These are phyloP conservation scores for Lepidium sativum DNA, from an alignment of 345 rosid genomes.

Conservation along the genomic window DNA sequence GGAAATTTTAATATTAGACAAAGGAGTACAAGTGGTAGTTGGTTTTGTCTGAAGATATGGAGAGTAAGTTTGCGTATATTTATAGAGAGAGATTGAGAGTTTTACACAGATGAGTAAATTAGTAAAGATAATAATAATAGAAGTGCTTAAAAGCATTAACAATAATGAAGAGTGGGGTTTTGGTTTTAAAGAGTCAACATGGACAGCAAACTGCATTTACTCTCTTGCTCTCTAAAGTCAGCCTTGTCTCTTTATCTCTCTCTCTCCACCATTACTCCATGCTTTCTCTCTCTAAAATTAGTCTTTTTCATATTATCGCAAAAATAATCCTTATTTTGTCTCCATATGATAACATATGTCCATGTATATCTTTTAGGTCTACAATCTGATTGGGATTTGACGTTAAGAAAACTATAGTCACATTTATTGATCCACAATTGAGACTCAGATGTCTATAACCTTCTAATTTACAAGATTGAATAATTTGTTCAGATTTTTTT, in stretches of 20 bases:
- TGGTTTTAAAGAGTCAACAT: constrained; percentile 49
- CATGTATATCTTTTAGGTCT: neutral
- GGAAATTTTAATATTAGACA: constrained; percentile 1
- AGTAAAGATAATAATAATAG: constrained; percentile 9
- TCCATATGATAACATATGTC: neutral
- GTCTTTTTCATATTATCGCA: neutral
- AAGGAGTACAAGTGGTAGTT: constrained; percentile 15
- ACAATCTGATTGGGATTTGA: constrained; percentile 2
- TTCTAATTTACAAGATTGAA: too few relatives aligned
- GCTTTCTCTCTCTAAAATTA: constrained; percentile 7
- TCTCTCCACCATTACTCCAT: constrained; percentile 1
- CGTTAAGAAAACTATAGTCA: neutral
- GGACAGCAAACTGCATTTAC: constrained; percentile 57
- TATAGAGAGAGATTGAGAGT: constrained; percentile 5
- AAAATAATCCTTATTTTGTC: neutral
- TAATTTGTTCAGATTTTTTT: too few relatives aligned
- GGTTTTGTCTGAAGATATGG: constrained; percentile 14
- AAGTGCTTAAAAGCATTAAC: constrained; percentile 17
- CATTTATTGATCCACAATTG: neutral
- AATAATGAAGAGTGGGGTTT: constrained; percentile 26
- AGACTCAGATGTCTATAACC: too few relatives aligned
- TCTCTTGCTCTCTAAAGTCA: constrained; percentile 53
- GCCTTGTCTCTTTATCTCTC: constrained; percentile 29
- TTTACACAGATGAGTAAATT: constrained; percentile 12
- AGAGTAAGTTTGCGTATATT: constrained; percentile 14